Conservation (phyloP, 805 yeast genomes). For the Teunomyces barrocoloradensis region DNA sequence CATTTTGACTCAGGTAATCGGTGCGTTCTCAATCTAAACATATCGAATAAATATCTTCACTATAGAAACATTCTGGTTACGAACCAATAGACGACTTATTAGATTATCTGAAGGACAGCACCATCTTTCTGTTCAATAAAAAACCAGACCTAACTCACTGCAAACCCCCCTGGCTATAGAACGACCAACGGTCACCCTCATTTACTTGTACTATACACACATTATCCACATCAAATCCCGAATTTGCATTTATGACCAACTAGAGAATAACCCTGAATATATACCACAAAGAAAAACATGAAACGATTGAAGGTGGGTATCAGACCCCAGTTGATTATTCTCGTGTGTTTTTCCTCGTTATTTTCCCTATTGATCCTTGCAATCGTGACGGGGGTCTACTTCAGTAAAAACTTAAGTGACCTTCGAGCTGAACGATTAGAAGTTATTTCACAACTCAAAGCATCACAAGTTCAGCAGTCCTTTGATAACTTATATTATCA, state of each 20-base stretch:
- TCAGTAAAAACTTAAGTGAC: conserved; percentile 57
- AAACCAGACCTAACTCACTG: neutral
- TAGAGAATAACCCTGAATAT: neutral
- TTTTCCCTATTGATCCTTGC: conserved; percentile 71
- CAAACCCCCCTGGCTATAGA: neutral
- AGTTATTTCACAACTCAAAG: conserved; percentile 77
- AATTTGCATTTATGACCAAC: conserved; percentile 1
- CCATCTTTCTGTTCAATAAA: too few relatives aligned
- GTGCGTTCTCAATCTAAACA: neutral
- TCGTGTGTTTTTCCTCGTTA: conserved; percentile 68
- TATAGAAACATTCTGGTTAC: neutral
- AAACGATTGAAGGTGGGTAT: conserved; percentile 57
- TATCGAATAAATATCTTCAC: neutral
- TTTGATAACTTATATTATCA: conserved; percentile 65
- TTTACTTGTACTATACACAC: neutral
- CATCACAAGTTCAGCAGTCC: conserved; percentile 73
- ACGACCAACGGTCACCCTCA: neutral
- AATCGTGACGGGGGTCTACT: conserved; percentile 70
- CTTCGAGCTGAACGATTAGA: conserved; percentile 68
- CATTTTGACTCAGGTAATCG: neutral
- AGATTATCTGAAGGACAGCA: neutral
- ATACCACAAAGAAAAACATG: conserved; percentile 15
- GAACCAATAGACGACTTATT: neutral
- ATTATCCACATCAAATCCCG: neutral
- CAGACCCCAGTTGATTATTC: conserved; percentile 68